A percentile compares a stretch with the other conserved stretches of the same genome.
phyloP scores from a whole-genome alignment of 2,329 filamentous ascomycete species.

The Teratosphaeria zuluensis region DNA sequence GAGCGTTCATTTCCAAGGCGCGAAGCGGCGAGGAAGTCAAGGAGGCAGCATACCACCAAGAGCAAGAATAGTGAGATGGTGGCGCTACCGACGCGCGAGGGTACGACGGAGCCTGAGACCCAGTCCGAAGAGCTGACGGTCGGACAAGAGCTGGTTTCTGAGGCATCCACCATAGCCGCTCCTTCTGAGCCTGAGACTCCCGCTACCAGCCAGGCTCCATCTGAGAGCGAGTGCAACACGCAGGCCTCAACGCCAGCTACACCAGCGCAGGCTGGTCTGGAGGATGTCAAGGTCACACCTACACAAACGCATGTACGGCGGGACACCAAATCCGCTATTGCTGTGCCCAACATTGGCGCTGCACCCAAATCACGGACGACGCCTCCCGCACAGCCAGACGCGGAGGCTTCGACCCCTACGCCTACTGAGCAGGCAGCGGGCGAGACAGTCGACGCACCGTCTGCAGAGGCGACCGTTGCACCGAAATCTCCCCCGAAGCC shows the following conservation, averaged over 20 bases:
- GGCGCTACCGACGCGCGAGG: conserved; percentile 43
- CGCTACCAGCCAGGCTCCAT: conserved; percentile 48
- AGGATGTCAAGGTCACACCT: conserved; percentile 24
- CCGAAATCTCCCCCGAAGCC: conserved; percentile 32
- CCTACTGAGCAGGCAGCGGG: conserved; percentile 2
- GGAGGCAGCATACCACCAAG: conserved; percentile 28
- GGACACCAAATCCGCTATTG: conserved; percentile 36
- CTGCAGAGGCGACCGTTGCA: conserved; percentile 28
- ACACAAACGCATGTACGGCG: conserved; percentile 26
- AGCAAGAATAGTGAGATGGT: conserved; percentile 27
- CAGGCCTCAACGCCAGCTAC: conserved; percentile 40
- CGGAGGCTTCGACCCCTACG: conserved; percentile 6
- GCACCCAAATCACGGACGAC: conserved; percentile 34
- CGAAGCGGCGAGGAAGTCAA: conserved; percentile 38
- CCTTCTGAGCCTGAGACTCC: conserved; percentile 46
- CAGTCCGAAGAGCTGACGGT: conserved; percentile 12
- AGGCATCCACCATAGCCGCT: conserved; percentile 35
- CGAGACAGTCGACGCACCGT: background rate
- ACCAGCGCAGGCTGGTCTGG: conserved; percentile 24
- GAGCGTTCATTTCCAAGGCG: conserved; percentile 42
- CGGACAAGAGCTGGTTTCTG: conserved; percentile 34
- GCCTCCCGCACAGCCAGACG: conserved; percentile 4
- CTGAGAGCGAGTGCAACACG: conserved; percentile 40
- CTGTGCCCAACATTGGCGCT: conserved; percentile 45
- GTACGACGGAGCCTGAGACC: conserved; percentile 5